These are phyloP conservation scores for Ascosphaera aggregata DNA, from an alignment of 2,329 filamentous ascomycete species.

Conservation along the genomic window DNA sequence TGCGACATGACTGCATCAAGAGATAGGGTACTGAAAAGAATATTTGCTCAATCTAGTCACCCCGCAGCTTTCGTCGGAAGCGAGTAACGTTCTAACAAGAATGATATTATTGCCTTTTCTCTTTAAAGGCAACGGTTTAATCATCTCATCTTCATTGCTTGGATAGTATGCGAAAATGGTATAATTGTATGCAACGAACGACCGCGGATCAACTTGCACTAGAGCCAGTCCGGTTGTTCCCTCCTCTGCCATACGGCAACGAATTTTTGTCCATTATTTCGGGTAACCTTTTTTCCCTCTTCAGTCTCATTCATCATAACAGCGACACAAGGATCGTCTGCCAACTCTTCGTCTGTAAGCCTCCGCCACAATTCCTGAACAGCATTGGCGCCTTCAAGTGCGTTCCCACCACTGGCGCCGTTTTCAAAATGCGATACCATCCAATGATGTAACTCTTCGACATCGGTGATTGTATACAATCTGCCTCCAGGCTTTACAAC, in stretches of 20 bases:
- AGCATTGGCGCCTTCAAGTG: constrained; percentile 51
- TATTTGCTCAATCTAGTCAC: too few relatives aligned
- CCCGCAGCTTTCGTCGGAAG: too few relatives aligned
- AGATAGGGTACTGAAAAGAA: too few relatives aligned
- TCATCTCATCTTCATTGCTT: too few relatives aligned
- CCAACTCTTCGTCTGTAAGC: constrained; percentile 32
- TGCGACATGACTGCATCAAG: too few relatives aligned
- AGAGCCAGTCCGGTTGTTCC: constrained; percentile 52
- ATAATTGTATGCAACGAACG: too few relatives aligned
- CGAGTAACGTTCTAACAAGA: too few relatives aligned
- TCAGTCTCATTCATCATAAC: constrained; percentile 60
- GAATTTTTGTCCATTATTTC: constrained; percentile 78
- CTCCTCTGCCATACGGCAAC: constrained; percentile 67
- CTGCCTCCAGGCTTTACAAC: constrained; percentile 62
- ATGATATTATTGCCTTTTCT: too few relatives aligned
- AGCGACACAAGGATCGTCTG: constrained; percentile 34
- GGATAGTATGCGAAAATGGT: too few relatives aligned
- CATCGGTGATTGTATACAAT: constrained; percentile 92
- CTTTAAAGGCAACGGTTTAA: too few relatives aligned
- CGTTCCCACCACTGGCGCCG: constrained; percentile 32
- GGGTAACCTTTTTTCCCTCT: constrained; percentile 87
- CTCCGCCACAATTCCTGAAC: constrained; percentile 44
- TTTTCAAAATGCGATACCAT: constrained; percentile 70
- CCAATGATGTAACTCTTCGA: constrained; percentile 82
- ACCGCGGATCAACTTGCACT: not conserved